phyloP scores from a whole-genome alignment of 225 moss, liverwort and hornwort species.

The Physcomitrium patens region DNA sequence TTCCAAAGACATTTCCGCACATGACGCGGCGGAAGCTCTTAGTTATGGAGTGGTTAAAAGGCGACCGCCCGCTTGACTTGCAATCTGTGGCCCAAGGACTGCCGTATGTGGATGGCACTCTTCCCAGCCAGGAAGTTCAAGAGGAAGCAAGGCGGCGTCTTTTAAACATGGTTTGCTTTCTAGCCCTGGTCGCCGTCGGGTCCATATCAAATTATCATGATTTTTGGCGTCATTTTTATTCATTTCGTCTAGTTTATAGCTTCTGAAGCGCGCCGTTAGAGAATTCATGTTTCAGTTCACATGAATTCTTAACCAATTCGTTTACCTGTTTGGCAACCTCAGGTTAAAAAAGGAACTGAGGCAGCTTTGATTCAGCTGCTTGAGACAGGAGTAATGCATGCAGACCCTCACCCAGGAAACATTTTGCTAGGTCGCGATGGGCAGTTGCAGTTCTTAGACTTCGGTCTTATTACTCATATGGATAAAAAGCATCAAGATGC shows the following conservation, averaged over 20 bases:
- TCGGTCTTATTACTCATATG: conserved; percentile 77
- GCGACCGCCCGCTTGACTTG: conserved; percentile 84
- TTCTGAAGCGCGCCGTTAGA: conserved; percentile 2
- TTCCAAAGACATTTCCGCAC: conserved; percentile 66
- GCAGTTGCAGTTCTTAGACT: conserved; percentile 82
- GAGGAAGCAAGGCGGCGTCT: conserved; percentile 76
- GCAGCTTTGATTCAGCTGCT: conserved; percentile 86
- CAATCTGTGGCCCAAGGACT: conserved; percentile 68
- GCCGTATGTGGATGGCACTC: conserved; percentile 47
- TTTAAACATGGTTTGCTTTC: conserved; percentile 68
- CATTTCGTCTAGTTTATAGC: background rate
- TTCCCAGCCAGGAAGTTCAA: conserved; percentile 55
- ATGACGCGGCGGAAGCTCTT: conserved; percentile 75
- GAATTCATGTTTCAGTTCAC: background rate
- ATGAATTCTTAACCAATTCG: background rate
- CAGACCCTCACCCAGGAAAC: conserved; percentile 97
- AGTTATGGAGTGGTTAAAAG: conserved; percentile 96
- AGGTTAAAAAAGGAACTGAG: conserved; percentile 95
- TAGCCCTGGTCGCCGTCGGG: background rate
- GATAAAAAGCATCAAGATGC: conserved; percentile 79
- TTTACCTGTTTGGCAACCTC: conserved; percentile 27
- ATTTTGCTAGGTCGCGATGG: conserved; percentile 75
- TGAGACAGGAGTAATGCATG: conserved; percentile 96
- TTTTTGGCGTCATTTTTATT: background rate
- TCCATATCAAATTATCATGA: conserved; percentile 7